Percentiles rank a stretch among this genome's conserved stretches.
phyloP scores from a whole-genome alignment of 2,329 filamentous ascomycete genomes.

The Cyphellophora europaea region DNA sequence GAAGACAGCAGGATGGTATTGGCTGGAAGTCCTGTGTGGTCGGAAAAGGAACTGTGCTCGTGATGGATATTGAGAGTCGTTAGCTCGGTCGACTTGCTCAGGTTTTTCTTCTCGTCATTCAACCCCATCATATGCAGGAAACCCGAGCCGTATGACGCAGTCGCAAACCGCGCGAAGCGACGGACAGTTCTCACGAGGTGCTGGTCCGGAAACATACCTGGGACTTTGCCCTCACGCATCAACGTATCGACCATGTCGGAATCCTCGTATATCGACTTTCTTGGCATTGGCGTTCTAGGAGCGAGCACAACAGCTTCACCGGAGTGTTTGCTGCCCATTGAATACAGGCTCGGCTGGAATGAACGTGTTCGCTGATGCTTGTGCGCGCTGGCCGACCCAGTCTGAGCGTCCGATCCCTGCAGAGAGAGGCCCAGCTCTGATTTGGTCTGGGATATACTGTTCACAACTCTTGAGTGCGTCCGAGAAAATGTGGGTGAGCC shows the following conservation, averaged over 20 bases:
- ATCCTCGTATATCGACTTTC: slow-evolving; percentile 37
- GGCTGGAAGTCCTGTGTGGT: slow-evolving; percentile 33
- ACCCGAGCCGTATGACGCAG: slow-evolving; percentile 37
- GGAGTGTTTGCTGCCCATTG: slow-evolving; percentile 33
- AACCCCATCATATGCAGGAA: slow-evolving; percentile 39
- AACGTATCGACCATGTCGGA: slow-evolving; percentile 33
- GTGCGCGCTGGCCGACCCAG: slow-evolving; percentile 10
- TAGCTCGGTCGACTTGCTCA: slow-evolving; percentile 23
- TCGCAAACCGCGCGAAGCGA: slow-evolving; percentile 37
- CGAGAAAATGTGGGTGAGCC: slow-evolving; percentile 29
- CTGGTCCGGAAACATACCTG: slow-evolving; percentile 35
- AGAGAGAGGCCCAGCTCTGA: slow-evolving; percentile 31
- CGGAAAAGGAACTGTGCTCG: slow-evolving; percentile 36
- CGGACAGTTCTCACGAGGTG: slow-evolving; percentile 37
- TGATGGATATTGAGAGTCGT: slow-evolving; percentile 26
- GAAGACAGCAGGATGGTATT: slow-evolving; percentile 54
- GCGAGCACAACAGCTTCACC: slow-evolving; percentile 33
- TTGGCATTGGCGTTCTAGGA: slow-evolving; percentile 25
- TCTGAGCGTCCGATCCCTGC: slow-evolving; percentile 21
- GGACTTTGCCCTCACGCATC: slow-evolving; percentile 33
- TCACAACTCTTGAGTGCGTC: slow-evolving; percentile 33
- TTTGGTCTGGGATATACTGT: slow-evolving; percentile 31
- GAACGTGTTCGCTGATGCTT: slow-evolving; percentile 28
- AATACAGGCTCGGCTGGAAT: slow-evolving; percentile 36
- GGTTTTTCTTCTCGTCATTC: slow-evolving; percentile 12